Evolutionary conservation across 164 flowering plant genomes (phyloP), one percentile per base, ranked within the genome.

Genomic region (Chimonanthus salicifolius): DNA sequence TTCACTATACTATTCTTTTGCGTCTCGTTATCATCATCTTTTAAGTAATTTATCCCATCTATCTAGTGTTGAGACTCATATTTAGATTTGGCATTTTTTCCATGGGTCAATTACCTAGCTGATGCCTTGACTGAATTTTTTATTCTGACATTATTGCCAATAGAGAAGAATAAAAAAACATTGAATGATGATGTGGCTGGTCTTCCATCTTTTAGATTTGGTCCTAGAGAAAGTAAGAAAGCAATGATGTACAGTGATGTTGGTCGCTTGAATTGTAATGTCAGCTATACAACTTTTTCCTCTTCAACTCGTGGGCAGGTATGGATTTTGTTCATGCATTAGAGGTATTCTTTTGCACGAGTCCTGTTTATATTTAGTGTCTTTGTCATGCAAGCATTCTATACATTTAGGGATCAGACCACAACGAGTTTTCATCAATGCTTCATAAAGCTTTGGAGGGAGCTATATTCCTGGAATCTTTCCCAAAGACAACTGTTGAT

Each of bases 141-240:
- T 33, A 33, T 33, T 33, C 33, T 33, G 1, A 33, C 33, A 33
- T 33, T 33, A 33, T 33, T 33, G 33, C 2, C 33, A 33, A 33
- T 33, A 33, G 33, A 33, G 33, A 33, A 33, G 33, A 33, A 33
- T 33, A 33, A 33, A 33, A 33, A 33, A 33, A 1, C 33, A 33
- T 33, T 33, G 33, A 43, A 49, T 9, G 20, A 58, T 67, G n/a
- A 67, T 21, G 11, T 9, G 45, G 60, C 7, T 64, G 4, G 7
- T 58, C 7, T 58, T 77, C 49, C 47, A 64, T 70, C 6, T 1
- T 80, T 69, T 81, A 95, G 99, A 72, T 95, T 90, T 83, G 99
- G 99, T 77, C 99, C 99, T 15, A 88, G 99, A 81, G 98, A 95
- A 82, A 95, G 99, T 76, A 93, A 92, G 86, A 95, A 95, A 79